These are phyloP conservation scores for Blastobotrys indianensis DNA, from an alignment of 1,139 yeast species.

Conservation along the genomic window DNA sequence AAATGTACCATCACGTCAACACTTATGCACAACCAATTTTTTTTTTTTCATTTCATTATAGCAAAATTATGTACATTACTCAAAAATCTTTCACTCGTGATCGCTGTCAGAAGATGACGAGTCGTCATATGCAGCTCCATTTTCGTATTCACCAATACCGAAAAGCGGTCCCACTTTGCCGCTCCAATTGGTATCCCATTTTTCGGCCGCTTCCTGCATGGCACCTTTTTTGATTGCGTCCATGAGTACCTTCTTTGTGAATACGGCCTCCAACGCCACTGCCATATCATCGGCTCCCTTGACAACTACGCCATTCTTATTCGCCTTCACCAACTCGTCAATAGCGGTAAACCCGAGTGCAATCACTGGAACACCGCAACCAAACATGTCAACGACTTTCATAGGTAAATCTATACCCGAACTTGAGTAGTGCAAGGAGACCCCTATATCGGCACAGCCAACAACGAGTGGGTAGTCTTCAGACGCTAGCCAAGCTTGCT, in stretches of 20 bases:
- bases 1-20: too few relatives aligned
- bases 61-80: too few relatives aligned
- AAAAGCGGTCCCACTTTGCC: slow-evolving; percentile 37
- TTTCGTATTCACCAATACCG: slow-evolving; percentile 4
- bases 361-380: slow-evolving; percentile 90
- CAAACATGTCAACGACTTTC: slow-evolving; percentile 95
- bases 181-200: slow-evolving; percentile 80
- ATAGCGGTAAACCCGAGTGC: slow-evolving; percentile 67
- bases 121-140: slow-evolving; percentile 2
- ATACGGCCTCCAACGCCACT: slow-evolving; percentile 42
- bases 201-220: slow-evolving; percentile 50
- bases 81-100: too few relatives aligned
- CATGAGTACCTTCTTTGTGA: slow-evolving; percentile 38
- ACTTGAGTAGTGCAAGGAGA: slow-evolving; percentile 85
- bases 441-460: slow-evolving; percentile 76
- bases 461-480: slow-evolving; percentile 77
- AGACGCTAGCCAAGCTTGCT: slow-evolving; percentile 68
- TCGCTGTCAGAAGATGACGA: neutral
- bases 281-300: slow-evolving; percentile 45
- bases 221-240: slow-evolving; percentile 61
- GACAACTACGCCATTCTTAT: slow-evolving; percentile 43
- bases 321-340: slow-evolving; percentile 35
- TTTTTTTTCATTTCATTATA: too few relatives aligned
- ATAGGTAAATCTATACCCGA: slow-evolving; percentile 94
- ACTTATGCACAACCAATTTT: too few relatives aligned